phyloP scores from a whole-genome alignment of 805 yeast species.

The Yarrowia divulgata region DNA sequence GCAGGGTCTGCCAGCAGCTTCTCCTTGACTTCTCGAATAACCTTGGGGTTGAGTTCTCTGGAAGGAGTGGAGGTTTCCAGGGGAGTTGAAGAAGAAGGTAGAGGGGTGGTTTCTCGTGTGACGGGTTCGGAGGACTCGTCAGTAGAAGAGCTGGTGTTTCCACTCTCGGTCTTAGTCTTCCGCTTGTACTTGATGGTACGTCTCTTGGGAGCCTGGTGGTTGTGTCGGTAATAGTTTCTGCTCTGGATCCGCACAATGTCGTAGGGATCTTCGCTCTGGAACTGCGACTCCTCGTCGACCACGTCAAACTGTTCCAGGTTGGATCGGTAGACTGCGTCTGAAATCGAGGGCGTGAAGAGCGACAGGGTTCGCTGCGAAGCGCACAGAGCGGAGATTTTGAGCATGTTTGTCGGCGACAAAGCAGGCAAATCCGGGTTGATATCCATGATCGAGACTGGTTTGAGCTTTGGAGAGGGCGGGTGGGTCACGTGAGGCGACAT shows the following conservation, averaged over 20 bases:
- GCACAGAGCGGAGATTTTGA: conserved; percentile 69
- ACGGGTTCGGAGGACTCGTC: too few relatives aligned
- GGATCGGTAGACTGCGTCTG: conserved; percentile 65
- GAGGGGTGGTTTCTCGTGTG: conserved; percentile 17
- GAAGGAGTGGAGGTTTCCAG: conserved; percentile 22
- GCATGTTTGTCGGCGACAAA: conserved; percentile 69
- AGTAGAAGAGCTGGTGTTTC: too few relatives aligned
- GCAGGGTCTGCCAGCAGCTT: conserved; percentile 1
- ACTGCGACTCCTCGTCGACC: conserved; percentile 48
- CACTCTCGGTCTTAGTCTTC: not conserved
- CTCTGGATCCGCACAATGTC: conserved; percentile 49
- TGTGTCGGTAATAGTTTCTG: conserved; percentile 46
- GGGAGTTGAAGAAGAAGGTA: not conserved
- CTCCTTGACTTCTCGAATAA: conserved; percentile 33
- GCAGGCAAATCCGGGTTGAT: conserved; percentile 67
- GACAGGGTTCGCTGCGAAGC: conserved; percentile 82
- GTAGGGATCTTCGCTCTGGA: conserved; percentile 47
- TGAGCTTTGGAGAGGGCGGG: conserved; percentile 45
- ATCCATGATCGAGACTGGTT: conserved; percentile 57
- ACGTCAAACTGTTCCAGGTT: conserved; percentile 51
- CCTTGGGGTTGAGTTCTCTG: too few relatives aligned
- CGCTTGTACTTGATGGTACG: conserved; percentile 51
- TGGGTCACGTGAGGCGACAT: conserved; percentile 34
- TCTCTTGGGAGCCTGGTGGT: conserved; percentile 54
- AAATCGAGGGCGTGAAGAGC: conserved; percentile 66